These are phyloP conservation scores for Hymenoscyphus repandus DNA, from an alignment of 2,329 filamentous ascomycete species.

Conservation along the genomic window DNA sequence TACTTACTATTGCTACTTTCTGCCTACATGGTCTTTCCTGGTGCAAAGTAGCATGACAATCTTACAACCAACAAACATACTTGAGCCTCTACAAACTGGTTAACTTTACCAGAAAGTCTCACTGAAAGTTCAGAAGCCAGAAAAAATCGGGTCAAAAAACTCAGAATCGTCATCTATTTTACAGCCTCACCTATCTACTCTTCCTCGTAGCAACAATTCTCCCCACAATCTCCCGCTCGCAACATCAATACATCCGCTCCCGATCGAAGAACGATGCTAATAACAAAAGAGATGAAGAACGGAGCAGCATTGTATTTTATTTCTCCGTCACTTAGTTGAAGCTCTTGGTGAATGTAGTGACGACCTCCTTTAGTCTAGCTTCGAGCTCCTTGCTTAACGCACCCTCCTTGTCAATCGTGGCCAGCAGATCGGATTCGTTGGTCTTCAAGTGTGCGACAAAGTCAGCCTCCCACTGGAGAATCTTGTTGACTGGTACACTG, in stretches of 20 bases:
- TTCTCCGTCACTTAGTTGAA: constrained; percentile 47
- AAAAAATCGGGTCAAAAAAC: constrained; percentile 5
- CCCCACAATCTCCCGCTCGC: constrained; percentile 14
- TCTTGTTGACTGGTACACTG: constrained; percentile 80
- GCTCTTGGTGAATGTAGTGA: constrained; percentile 84
- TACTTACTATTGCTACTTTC: too few species aligned
- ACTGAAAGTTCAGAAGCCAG: too few species aligned
- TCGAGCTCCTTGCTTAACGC: constrained; percentile 92
- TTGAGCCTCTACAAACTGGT: too few species aligned
- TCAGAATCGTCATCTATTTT: constrained; percentile 28
- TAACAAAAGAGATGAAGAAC: constrained; percentile 27
- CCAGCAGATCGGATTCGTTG: constrained; percentile 79
- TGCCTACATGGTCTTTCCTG: too few species aligned
- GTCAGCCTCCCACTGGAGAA: constrained; percentile 90
- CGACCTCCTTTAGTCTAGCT: constrained; percentile 72
- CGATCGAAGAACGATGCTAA: constrained; percentile 18
- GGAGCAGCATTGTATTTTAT: constrained; percentile 19
- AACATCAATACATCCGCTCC: constrained; percentile 20
- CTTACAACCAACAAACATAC: too few species aligned
- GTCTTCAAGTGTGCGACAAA: constrained; percentile 88
- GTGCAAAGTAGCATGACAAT: too few species aligned
- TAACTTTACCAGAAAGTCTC: too few species aligned
- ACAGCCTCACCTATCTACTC: constrained; percentile 30
- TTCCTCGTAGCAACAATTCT: constrained; percentile 14
- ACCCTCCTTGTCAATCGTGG: constrained; percentile 92